Base-by-base conservation (phyloP, 257 asterid species). In the Eucommia ulmoides region DNA sequence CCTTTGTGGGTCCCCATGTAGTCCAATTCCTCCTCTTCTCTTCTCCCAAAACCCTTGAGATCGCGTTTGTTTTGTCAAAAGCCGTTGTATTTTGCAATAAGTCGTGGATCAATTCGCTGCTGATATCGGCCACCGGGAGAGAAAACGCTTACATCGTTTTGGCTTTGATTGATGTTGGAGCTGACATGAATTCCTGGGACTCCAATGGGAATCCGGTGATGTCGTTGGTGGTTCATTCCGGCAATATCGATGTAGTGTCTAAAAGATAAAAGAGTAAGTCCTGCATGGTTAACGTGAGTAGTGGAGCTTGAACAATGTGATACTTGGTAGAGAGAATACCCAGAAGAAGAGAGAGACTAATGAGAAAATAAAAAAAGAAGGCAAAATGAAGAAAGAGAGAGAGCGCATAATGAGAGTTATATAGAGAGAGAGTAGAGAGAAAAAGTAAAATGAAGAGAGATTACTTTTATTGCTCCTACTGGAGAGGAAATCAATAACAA, bases 21-120 rank as follows among this genome's bases (percentile, higher is more conserved):
- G 89, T 85, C 0, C 81, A 80, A 63, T 76, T 60, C 33, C 80
- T 86, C 24, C n/a, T n/a, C n/a, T 60, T 75, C 24, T 52, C 81
- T 5, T 55, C 49, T 0, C 58, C 62, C 3, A 65, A 41, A 23
- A 54, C 69, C 50, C 48, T 70, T 23, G 83, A 75, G 17, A 19
- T 23, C 1, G 69, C 59, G 19, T 60, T 67, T 52, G 64, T 62
- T 7, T 73, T 83, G 9, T 46, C 77, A 0, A 74, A 56, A 50
- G 83, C 93, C 2, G 38, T 86, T 16, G 70, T 67, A n/a, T 53
- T 65, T 10, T 86, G 93, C 21, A 71, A 68, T 33, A 54, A 52
- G 19, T 38, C 67, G 0, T 76, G 83, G 61, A 62, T 86, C 22
- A 64, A 55, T 33, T 66, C 69, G 8, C 51, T 86, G 58, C 84